A percentile compares a stretch with the other conserved stretches of the same genome.
Evolutionary conservation across 139 green algal species (phyloP).

Genomic region (Chlorella vulgaris): DNA sequence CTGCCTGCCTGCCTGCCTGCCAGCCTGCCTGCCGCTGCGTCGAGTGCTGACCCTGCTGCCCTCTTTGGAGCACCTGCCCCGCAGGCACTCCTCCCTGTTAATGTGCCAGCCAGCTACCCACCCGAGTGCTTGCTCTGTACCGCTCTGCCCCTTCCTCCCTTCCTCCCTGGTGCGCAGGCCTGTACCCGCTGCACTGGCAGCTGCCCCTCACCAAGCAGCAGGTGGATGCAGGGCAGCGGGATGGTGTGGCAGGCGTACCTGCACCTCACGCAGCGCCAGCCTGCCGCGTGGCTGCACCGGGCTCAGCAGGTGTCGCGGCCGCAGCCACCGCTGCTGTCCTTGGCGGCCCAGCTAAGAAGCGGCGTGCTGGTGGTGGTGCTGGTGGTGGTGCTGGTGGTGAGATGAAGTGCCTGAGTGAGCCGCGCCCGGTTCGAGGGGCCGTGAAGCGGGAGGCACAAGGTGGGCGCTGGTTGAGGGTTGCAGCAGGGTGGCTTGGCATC

Average conservation of each 20-base stretch:
- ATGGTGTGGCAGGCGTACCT: conserved; percentile 14
- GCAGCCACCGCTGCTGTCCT: too few species aligned
- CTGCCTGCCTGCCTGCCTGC: not conserved
- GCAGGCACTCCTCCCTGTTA: too few species aligned
- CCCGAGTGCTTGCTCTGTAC: not conserved
- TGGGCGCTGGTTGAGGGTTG: too few species aligned
- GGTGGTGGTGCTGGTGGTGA: too few species aligned
- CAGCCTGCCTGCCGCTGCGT: not conserved
- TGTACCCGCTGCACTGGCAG: conserved; percentile 30
- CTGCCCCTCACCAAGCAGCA: conserved; percentile 1
- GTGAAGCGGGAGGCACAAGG: not conserved
- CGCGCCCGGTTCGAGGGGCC: not conserved
- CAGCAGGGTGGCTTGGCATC: too few species aligned
- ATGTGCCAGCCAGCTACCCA: too few species aligned
- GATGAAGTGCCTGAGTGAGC: conserved; percentile 23
- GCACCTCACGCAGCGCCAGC: conserved; percentile 5
- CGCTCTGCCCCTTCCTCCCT: not conserved
- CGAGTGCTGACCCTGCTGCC: too few species aligned
- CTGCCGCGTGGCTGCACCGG: conserved; percentile 22
- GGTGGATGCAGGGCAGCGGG: conserved; percentile 11
- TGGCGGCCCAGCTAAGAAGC: too few species aligned
- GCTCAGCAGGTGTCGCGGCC: not conserved
- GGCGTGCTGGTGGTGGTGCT: too few species aligned
- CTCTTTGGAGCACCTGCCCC: too few species aligned
- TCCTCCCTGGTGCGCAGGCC: conserved; percentile 19